These are phyloP conservation scores for Artemisia tridentata DNA, from an alignment of 129 eudicot genomes.

Conservation along the genomic window DNA sequence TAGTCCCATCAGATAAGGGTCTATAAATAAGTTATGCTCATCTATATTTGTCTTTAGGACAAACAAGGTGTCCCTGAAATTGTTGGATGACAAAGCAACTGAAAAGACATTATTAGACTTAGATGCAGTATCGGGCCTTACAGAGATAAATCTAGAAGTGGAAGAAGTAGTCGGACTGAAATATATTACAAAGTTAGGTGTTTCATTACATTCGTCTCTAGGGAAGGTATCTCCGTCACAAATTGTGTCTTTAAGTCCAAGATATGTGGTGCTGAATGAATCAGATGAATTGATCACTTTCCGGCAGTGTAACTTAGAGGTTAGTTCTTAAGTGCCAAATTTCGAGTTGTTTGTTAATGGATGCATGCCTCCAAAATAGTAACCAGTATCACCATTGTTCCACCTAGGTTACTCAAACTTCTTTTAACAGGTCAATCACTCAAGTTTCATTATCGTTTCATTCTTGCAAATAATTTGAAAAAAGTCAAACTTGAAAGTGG, in stretches of 20 bases:
- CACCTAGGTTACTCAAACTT: too few relatives aligned
- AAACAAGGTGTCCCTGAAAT: slow-evolving; percentile 62
- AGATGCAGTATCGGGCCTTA: slow-evolving; percentile 89
- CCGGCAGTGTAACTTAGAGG: slow-evolving; percentile 89
- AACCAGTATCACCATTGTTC: too few relatives aligned
- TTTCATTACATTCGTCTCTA: slow-evolving; percentile 63
- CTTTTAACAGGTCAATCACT: too few relatives aligned
- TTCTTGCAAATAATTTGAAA: too few relatives aligned
- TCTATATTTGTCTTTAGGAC: slow-evolving; percentile 38
- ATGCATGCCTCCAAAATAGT: too few relatives aligned
- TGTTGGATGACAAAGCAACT: slow-evolving; percentile 59
- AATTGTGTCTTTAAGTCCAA: slow-evolving; percentile 64
- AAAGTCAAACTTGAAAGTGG: too few relatives aligned
- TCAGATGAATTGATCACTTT: slow-evolving; percentile 59
- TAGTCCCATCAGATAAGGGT: slow-evolving; percentile 4
- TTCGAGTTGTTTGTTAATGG: too few relatives aligned
- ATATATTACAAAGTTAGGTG: slow-evolving; percentile 65
- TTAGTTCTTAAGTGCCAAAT: slow-evolving; percentile 18
- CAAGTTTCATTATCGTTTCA: too few relatives aligned
- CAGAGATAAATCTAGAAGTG: slow-evolving; percentile 73
- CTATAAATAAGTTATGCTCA: neutral
- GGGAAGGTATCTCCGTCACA: slow-evolving; percentile 50
- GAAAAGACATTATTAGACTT: slow-evolving; percentile 60
- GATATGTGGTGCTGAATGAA: slow-evolving; percentile 69
- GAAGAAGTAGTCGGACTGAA: slow-evolving; percentile 50